Percentiles rank a stretch among this genome's conserved stretches.
Conservation (phyloP, 257 asterid species). For the Plantago major region DNA sequence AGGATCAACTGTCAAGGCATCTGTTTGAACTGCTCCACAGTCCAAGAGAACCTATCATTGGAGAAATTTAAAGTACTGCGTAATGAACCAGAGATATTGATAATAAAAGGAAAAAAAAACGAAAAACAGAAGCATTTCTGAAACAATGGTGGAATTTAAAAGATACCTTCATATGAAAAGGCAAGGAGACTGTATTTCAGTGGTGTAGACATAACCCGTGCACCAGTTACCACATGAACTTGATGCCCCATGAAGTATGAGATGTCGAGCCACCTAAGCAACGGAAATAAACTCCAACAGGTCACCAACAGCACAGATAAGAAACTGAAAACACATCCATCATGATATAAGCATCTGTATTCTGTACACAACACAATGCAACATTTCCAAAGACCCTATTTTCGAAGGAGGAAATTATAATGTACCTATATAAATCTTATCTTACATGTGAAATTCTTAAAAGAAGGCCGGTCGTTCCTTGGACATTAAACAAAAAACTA, state of each 20-base stretch:
- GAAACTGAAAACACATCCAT: too few relatives aligned
- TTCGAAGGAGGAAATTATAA: too few relatives aligned
- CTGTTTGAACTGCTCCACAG: conserved; percentile 99
- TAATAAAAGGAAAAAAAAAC: neutral
- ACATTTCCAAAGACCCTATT: too few relatives aligned
- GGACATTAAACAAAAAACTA: too few relatives aligned
- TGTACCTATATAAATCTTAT: too few relatives aligned
- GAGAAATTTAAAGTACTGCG: conserved; percentile 9
- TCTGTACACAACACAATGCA: neutral
- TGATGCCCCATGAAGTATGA: conserved; percentile 82
- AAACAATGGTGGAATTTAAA: conserved; percentile 7
- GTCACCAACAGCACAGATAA: too few relatives aligned
- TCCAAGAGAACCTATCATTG: conserved; percentile 69
- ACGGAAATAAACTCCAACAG: too few relatives aligned
- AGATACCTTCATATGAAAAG: conserved; percentile 85
- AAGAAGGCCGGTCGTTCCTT: too few relatives aligned
- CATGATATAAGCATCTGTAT: neutral
- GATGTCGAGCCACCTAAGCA: conserved; percentile 87
- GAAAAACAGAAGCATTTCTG: neutral
- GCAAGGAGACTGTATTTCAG: conserved; percentile 76
- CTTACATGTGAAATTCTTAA: too few relatives aligned
- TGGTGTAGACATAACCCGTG: conserved; percentile 81
- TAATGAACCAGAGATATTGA: neutral
- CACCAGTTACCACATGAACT: conserved; percentile 97
- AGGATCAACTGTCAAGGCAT: conserved; percentile 98